Evolutionary conservation across 2,329 filamentous ascomycete genomes (phyloP), one percentile per base, ranked within the genome.

Genomic region (Curvularia spicifera): DNA sequence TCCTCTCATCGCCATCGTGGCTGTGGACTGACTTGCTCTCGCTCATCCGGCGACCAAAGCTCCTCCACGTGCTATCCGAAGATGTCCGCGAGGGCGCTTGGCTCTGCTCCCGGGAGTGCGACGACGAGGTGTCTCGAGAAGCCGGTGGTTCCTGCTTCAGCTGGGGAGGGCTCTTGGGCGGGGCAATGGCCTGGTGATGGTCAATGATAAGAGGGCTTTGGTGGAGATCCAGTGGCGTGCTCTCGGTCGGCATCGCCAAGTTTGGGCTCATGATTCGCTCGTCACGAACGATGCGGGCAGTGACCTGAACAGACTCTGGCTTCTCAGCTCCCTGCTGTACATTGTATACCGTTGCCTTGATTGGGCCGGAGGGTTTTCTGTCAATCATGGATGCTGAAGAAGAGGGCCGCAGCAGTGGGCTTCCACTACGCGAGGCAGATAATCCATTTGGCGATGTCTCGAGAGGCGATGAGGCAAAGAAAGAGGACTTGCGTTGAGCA

Each of bases 261-360:
- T 67, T 65, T 18, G 71, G 72, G 56, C 70, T 70, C 58, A 65
- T 69, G 22, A 64, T 66, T 35, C 66, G 70, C 10, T 84, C 80
- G 64, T 90, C 89, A 47, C 91, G 87, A 37, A 96, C 81, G 62
- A 96, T 96, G 51, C 89, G 87, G 48, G 93, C 91, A 18, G 90
- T 95, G 10, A 97, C 93, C 45, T 93, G 93, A n/a, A 96, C 87
- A 0, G 91, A 93, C 69, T 93, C 91, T 5, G 88, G 84, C 58
- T 79, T 79, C 45, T 75, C 74, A 15, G 66, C 55, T 33, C 74
- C 75, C 53, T 74, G 74, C 56, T 78, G 76, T 20, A 79, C 70
- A 45, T 72, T 80, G 70, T 80, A 80, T 18, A 76, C 71, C 5
- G 79, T 71, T 37, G 69, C 59, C 37, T 73, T 63, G 39, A 61